Percentiles rank a stretch among this genome's conserved stretches.
These are phyloP conservation scores for Fusarium cicatricum DNA, from an alignment of 2,329 filamentous ascomycete genomes.

Conservation along the genomic window DNA sequence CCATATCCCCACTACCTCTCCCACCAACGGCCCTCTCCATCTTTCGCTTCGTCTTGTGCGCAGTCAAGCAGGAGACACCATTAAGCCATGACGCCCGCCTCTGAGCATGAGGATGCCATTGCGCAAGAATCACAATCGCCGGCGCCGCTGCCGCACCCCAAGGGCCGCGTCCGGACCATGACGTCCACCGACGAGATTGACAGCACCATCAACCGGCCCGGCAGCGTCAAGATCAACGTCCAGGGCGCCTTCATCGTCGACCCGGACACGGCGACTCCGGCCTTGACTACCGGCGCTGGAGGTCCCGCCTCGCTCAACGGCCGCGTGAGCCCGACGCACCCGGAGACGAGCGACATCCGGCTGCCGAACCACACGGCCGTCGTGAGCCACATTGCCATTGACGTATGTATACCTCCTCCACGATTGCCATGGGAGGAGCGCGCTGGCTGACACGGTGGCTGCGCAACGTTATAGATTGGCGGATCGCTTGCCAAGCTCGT, in stretches of 20 bases:
- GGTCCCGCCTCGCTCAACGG: slow-evolving; percentile 47
- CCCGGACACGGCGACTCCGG: slow-evolving; percentile 69
- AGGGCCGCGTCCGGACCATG: slow-evolving; percentile 44
- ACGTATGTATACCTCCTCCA: slow-evolving; percentile 67
- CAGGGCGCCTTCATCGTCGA: slow-evolving; percentile 97
- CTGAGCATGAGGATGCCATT: slow-evolving; percentile 36
- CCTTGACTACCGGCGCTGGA: slow-evolving; percentile 45
- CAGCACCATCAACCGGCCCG: slow-evolving; percentile 68
- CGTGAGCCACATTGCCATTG: slow-evolving; percentile 95
- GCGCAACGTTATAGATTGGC: slow-evolving; percentile 73
- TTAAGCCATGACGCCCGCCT: slow-evolving; percentile 37
- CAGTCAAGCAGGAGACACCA: not conserved
- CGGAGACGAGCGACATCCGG: slow-evolving; percentile 92
- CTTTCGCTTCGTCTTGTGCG: not conserved
- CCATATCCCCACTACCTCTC: slow-evolving; percentile 24
- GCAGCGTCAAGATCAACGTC: slow-evolving; percentile 92
- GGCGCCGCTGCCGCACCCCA: slow-evolving; percentile 22
- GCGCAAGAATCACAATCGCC: slow-evolving; percentile 19
- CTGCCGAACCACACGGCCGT: slow-evolving; percentile 94
- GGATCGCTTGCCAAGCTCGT: slow-evolving; percentile 96
- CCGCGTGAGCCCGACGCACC: slow-evolving; percentile 57
- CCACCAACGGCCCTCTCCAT: slow-evolving; percentile 3
- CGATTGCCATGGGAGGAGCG: slow-evolving; percentile 9
- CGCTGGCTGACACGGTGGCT: slow-evolving; percentile 22
- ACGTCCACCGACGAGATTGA: slow-evolving; percentile 66